These are phyloP conservation scores for Cladophialophora psammophila DNA, from an alignment of 2,329 filamentous ascomycete genomes.

Conservation along the genomic window DNA sequence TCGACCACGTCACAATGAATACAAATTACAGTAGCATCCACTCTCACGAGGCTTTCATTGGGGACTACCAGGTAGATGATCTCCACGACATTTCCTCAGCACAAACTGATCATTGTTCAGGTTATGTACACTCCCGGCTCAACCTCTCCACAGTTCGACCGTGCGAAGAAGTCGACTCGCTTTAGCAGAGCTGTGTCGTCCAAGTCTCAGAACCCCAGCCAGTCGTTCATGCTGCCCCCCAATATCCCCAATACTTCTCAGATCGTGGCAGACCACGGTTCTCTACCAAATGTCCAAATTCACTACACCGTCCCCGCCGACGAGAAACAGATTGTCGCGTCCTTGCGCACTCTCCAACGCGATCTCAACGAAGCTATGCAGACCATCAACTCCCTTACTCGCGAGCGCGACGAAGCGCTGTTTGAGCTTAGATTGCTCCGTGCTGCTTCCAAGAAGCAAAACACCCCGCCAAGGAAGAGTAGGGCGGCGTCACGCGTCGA, in stretches of 20 bases:
- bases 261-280: constrained; percentile 39
- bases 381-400: constrained; percentile 38
- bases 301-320: constrained; percentile 40
- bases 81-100: neutral
- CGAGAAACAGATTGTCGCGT: constrained; percentile 43
- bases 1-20: constrained; percentile 38
- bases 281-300: constrained; percentile 38
- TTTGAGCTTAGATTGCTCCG: constrained; percentile 39
- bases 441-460: constrained; percentile 31
- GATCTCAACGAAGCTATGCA: constrained; percentile 40
- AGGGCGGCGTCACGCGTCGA: constrained; percentile 31
- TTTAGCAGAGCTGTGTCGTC: constrained; percentile 37
- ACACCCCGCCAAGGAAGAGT: constrained; percentile 30
- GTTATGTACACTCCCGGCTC: constrained; percentile 42
- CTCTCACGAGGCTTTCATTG: constrained; percentile 40
- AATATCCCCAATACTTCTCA: constrained; percentile 41
- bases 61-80: constrained; percentile 38
- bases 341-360: constrained; percentile 39
- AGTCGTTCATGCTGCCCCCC: constrained; percentile 40
- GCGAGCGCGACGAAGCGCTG: constrained; percentile 39
- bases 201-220: constrained; percentile 34
- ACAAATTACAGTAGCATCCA: constrained; percentile 42
- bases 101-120: constrained; percentile 16
- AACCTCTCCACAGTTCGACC: constrained; percentile 36
- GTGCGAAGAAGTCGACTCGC: constrained; percentile 37